A percentile compares a stretch with the other conserved stretches of the same genome.
Evolutionary conservation across 306 rosid genomes (phyloP).

Genomic region (Sicyos edulis): DNA sequence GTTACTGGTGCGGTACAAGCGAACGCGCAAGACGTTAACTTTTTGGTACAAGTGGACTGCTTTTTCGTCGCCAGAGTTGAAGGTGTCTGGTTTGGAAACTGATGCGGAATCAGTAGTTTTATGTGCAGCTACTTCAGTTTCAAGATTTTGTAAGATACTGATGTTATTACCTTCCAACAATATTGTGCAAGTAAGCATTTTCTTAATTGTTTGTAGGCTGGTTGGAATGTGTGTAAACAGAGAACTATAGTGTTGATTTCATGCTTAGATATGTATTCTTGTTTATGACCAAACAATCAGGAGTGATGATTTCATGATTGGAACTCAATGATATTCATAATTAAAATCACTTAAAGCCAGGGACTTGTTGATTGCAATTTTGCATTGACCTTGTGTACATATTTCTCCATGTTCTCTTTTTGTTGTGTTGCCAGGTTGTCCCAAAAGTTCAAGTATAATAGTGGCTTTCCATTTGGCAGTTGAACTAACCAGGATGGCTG

Average conservation of each 20-base stretch:
- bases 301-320: conserved; percentile 17
- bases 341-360: background rate
- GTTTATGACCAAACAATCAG: conserved; percentile 1
- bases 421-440: background rate
- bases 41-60: conserved; percentile 4
- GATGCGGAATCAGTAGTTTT: conserved; percentile 11
- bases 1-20: background rate
- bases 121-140: conserved; percentile 7
- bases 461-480: background rate
- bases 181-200: conserved; percentile 7
- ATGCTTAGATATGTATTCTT: conserved; percentile 17
- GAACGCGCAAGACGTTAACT: background rate
- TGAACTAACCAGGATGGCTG: background rate
- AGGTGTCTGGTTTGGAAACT: background rate
- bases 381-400: background rate
- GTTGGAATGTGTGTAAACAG: conserved; percentile 1
- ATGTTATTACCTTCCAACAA: conserved; percentile 16
- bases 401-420: background rate
- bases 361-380: background rate
- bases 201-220: conserved; percentile 10
- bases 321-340: conserved; percentile 6
- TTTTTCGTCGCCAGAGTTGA: background rate
- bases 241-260: background rate
- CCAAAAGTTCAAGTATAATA: conserved; percentile 6
- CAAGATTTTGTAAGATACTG: conserved; percentile 20